Evolutionary conservation across 176 grass and related monocot genomes (phyloP).

Genomic region (Microstegium vimineum): DNA sequence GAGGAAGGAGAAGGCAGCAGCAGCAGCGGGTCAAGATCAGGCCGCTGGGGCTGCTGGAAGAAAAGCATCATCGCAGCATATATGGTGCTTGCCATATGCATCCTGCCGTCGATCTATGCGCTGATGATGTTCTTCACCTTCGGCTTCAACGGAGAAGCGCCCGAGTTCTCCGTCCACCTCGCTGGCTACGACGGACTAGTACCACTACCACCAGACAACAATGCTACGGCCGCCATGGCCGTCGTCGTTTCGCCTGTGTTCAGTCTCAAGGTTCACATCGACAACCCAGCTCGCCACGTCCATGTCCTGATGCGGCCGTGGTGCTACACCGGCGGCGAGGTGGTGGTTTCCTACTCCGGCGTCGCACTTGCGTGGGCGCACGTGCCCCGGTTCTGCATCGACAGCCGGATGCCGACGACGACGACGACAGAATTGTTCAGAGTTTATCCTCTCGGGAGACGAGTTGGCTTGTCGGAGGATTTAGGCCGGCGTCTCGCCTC

Average conservation of each 20-base stretch:
- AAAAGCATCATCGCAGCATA: neutral
- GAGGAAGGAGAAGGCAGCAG: too few species aligned
- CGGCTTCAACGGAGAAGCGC: neutral
- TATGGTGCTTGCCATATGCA: neutral
- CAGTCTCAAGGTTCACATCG: neutral
- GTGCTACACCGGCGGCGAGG: slow-evolving; percentile 19
- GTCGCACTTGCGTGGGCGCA: neutral
- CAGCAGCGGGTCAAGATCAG: too few species aligned
- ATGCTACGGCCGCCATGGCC: neutral
- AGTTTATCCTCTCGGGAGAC: neutral
- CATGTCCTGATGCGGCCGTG: neutral
- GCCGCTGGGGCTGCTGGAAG: neutral
- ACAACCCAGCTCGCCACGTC: neutral
- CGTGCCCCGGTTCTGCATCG: neutral
- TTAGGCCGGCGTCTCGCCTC: neutral
- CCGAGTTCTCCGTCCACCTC: neutral
- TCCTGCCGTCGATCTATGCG: neutral
- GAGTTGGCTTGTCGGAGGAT: neutral
- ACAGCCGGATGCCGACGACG: neutral
- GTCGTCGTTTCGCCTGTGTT: neutral
- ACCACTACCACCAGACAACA: neutral
- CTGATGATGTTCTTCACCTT: neutral
- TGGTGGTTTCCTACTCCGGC: slow-evolving; percentile 1
- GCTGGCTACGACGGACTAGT: neutral
- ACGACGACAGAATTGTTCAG: too few species aligned